Conservation (phyloP, 176 grass and related monocot species). For the maize (Zea mays) region DNA sequence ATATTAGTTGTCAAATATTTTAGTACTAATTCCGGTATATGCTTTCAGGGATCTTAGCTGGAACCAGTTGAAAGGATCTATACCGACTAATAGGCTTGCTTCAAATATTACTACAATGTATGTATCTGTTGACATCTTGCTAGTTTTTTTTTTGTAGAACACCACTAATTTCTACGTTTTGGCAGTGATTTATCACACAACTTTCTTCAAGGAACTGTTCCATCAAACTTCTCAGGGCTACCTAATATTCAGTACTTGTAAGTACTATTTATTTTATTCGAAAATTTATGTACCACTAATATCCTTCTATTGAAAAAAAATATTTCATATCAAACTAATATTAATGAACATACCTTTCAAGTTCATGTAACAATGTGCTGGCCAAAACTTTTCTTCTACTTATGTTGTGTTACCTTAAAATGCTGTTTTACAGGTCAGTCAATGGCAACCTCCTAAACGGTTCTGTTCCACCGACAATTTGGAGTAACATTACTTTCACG, state of each 20-base stretch:
- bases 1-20: slow-evolving; percentile 12
- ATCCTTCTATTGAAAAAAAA: not conserved
- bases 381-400: slow-evolving; percentile 20
- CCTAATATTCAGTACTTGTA: slow-evolving; percentile 83
- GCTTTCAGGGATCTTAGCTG: slow-evolving; percentile 97
- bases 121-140: slow-evolving; percentile 21
- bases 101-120: slow-evolving; percentile 85
- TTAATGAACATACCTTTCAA: slow-evolving; percentile 20
- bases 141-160: slow-evolving; percentile 17
- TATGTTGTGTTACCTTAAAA: slow-evolving; percentile 26
- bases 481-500: slow-evolving; percentile 61
- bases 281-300: not conserved
- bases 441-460: slow-evolving; percentile 51
- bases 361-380: slow-evolving; percentile 21
- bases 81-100: slow-evolving; percentile 72
- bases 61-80: slow-evolving; percentile 77
- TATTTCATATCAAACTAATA: slow-evolving; percentile 17
- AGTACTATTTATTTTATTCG: slow-evolving; percentile 36
- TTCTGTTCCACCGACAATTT: slow-evolving; percentile 62
- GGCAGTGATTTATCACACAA: slow-evolving; percentile 79
- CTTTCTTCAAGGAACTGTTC: slow-evolving; percentile 66
- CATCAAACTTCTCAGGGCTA: slow-evolving; percentile 69
- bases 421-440: slow-evolving; percentile 60
- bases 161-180: slow-evolving; percentile 31
- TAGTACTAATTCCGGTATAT: slow-evolving; percentile 20